phyloP scores from a whole-genome alignment of 371 early-diverging fungal species.

The Mucor sp. region DNA sequence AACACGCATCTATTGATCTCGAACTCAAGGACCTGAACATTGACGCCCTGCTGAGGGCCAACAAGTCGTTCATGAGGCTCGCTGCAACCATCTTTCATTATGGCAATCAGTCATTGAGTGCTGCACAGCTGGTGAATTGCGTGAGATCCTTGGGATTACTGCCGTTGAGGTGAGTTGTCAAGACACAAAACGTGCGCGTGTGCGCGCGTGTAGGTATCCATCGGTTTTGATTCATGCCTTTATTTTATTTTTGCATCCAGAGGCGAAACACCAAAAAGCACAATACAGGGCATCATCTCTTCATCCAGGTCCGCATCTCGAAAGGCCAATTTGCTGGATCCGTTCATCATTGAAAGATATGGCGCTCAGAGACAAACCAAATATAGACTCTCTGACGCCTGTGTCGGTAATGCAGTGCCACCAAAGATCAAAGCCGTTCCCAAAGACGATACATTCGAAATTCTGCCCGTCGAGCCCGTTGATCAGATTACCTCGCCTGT shows the following conservation, averaged over 20 bases:
- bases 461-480: constrained; percentile 33
- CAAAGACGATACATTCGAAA: constrained; percentile 40
- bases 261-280: constrained; percentile 58
- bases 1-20: constrained; percentile 27
- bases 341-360: constrained; percentile 47
- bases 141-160: constrained; percentile 46
- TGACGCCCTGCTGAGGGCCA: constrained; percentile 41
- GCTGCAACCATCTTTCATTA: constrained; percentile 53
- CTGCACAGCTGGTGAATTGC: constrained; percentile 48
- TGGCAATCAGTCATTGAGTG: constrained; percentile 51
- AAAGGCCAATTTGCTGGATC: constrained; percentile 43
- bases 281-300: constrained; percentile 57
- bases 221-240: neutral
- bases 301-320: constrained; percentile 49
- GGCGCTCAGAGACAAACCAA: constrained; percentile 43
- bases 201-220: neutral
- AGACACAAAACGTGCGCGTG: neutral
- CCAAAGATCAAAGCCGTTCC: constrained; percentile 42
- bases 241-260: constrained; percentile 17
- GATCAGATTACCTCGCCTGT: constrained; percentile 1
- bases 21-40: constrained; percentile 47
- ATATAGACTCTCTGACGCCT: constrained; percentile 46
- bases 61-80: constrained; percentile 55
- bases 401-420: constrained; percentile 36
- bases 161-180: constrained; percentile 39